A percentile compares a stretch with the other conserved stretches of the same genome.
Evolutionary conservation across 192 early-diverging fungal genomes (phyloP).

Genomic region (Allomyces macrogynus): DNA sequence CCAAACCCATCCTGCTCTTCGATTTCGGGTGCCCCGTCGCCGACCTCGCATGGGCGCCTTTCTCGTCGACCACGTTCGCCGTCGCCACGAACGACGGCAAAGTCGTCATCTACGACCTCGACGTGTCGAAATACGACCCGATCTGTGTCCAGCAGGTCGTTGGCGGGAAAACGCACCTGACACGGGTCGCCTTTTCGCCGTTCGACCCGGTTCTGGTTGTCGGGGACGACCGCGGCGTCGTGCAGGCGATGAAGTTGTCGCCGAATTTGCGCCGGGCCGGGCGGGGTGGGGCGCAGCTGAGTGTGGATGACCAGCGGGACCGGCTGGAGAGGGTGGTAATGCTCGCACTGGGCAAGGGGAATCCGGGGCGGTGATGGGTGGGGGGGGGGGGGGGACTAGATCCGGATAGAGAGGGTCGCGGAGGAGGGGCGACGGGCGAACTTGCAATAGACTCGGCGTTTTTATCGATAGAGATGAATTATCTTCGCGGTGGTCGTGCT

Average conservation of each 20-base stretch:
- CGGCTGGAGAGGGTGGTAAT: background rate
- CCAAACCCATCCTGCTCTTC: constrained; percentile 34
- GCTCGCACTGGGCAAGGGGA: background rate
- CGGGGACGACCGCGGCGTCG: constrained; percentile 33
- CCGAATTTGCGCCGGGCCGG: background rate
- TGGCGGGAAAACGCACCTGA: constrained; percentile 29
- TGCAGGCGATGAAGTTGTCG: constrained; percentile 28
- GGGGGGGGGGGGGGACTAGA: too few relatives aligned
- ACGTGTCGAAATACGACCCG: constrained; percentile 38
- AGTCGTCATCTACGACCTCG: constrained; percentile 37
- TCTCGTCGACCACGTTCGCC: constrained; percentile 38
- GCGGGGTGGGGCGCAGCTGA: background rate
- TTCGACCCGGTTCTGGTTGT: constrained; percentile 35
- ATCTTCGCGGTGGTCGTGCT: too few relatives aligned
- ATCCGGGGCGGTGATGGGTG: too few relatives aligned
- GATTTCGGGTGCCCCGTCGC: constrained; percentile 32
- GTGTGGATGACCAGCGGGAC: background rate
- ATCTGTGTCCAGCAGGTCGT: constrained; percentile 41
- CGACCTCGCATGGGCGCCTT: constrained; percentile 43
- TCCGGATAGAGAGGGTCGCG: too few relatives aligned
- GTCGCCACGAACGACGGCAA: constrained; percentile 37
- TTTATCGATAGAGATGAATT: too few relatives aligned
- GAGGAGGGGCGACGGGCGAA: too few relatives aligned
- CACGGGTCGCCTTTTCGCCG: constrained; percentile 36
- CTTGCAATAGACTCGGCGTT: too few relatives aligned